Conservation (phyloP, 495 filamentous ascomycete genomes). For the Schizothecium vesticola region DNA sequence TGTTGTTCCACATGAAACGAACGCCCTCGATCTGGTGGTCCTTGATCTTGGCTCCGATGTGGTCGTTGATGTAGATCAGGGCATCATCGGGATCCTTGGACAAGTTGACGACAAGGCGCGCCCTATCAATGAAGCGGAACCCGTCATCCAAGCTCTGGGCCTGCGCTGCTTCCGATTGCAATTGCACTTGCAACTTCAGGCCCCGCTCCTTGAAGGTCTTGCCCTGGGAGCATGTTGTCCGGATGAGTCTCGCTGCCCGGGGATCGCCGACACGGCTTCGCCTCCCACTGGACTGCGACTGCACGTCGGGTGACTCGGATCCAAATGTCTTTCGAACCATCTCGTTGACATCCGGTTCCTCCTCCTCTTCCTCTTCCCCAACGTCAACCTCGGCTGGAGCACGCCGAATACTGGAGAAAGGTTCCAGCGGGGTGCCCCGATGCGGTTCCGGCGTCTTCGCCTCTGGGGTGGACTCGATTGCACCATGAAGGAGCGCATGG, state of each 20-base stretch:
- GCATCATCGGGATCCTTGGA: conserved; percentile 53
- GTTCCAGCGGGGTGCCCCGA: not conserved
- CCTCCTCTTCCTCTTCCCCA: not conserved
- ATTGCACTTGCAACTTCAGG: not conserved
- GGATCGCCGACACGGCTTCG: not conserved
- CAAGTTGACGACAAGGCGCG: conserved; percentile 63
- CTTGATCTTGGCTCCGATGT: conserved; percentile 48
- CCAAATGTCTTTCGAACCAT: not conserved
- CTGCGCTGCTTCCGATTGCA: not conserved
- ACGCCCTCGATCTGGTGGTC: conserved; percentile 62
- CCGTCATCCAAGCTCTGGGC: not conserved
- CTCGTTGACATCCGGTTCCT: not conserved
- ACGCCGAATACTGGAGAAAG: not conserved
- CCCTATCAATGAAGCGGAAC: conserved; percentile 26
- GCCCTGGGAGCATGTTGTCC: not conserved
- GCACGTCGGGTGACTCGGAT: not conserved
- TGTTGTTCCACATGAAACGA: conserved; percentile 84
- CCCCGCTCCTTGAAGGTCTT: not conserved
- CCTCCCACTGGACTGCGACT: not conserved
- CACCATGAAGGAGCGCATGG: not conserved
- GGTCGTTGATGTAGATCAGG: conserved; percentile 45
- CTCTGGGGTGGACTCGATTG: not conserved
- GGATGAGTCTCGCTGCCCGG: not conserved
- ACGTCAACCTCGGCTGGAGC: not conserved
- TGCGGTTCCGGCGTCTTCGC: not conserved